Percentiles rank a stretch among this genome's conserved stretches.
Conservation (phyloP, 2,329 filamentous ascomycete species). For the Xylariomycetidae sp. region DNA sequence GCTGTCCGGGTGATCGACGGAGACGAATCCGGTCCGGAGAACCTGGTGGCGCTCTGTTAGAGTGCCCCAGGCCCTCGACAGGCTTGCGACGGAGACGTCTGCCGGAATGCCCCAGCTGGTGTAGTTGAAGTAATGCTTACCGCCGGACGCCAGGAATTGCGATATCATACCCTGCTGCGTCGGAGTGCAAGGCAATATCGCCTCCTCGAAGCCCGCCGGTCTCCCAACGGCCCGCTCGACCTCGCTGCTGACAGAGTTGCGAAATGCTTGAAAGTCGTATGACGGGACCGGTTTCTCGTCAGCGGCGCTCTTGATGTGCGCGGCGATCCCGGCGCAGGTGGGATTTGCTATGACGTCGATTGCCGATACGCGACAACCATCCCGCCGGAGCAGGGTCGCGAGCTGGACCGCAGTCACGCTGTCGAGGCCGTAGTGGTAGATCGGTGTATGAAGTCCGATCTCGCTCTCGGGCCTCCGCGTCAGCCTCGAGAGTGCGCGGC, state of each 20-base stretch:
- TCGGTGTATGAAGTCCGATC: conserved; percentile 61
- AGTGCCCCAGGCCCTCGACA: conserved; percentile 56
- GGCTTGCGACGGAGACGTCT: conserved; percentile 28
- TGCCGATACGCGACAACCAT: conserved; percentile 56
- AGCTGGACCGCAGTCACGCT: conserved; percentile 85
- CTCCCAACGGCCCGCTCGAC: conserved; percentile 17
- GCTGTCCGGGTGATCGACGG: conserved; percentile 52
- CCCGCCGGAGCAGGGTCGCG: conserved; percentile 59
- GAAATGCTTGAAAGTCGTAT: conserved; percentile 39
- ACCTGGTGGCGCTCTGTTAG: conserved; percentile 60
- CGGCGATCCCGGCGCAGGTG: conserved; percentile 34
- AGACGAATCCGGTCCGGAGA: conserved; percentile 68
- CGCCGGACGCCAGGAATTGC: conserved; percentile 64
- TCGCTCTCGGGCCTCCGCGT: conserved; percentile 43
- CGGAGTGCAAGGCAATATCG: conserved; percentile 71
- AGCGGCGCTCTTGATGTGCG: conserved; percentile 3
- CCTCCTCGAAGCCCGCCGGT: conserved; percentile 39
- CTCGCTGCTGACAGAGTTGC: conserved; percentile 23
- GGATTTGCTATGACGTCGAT: conserved; percentile 69
- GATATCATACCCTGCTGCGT: conserved; percentile 77
- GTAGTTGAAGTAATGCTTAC: conserved; percentile 71
- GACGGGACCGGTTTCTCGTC: not conserved
- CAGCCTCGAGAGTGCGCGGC: conserved; percentile 53
- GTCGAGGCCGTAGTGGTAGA: conserved; percentile 85
- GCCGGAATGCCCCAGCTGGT: conserved; percentile 49